Conservation (phyloP, 768 basidiomycete genomes). For the Suillus fuscotomentosus region DNA sequence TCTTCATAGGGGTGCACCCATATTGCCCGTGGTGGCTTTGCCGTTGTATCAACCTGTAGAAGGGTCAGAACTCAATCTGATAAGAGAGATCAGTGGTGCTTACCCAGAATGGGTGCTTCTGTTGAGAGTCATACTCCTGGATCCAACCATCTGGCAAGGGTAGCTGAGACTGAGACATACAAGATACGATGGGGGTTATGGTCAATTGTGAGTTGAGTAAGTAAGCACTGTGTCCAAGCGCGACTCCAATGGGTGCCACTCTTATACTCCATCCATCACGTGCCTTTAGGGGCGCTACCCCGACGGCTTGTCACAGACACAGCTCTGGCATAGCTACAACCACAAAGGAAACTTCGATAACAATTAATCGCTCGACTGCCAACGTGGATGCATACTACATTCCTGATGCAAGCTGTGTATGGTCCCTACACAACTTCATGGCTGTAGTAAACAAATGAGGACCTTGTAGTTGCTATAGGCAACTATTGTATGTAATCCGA, state of each 20-base stretch:
- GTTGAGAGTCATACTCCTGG: conserved; percentile 40
- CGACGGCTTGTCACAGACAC: neutral
- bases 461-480: too few species aligned
- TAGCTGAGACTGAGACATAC: conserved; percentile 21
- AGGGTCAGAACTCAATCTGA: neutral
- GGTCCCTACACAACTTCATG: neutral
- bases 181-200: conserved; percentile 1
- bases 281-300: neutral
- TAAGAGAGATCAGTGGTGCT: neutral
- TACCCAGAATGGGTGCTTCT: conserved; percentile 52
- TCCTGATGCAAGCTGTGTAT: neutral
- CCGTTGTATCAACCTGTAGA: conserved; percentile 59
- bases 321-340: neutral
- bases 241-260: conserved; percentile 13
- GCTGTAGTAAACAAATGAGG: too few species aligned
- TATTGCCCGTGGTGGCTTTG: conserved; percentile 60
- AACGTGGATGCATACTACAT: neutral
- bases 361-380: neutral
- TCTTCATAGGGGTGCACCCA: conserved; percentile 78
- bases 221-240: neutral
- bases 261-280: neutral
- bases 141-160: conserved; percentile 61
- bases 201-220: neutral
- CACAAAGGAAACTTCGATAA: neutral
- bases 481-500: neutral